A percentile compares a stretch with the other conserved stretches of the same genome.
Evolutionary conservation across 2,329 filamentous ascomycete species (phyloP).

Genomic region (Calonectria henricotiae): DNA sequence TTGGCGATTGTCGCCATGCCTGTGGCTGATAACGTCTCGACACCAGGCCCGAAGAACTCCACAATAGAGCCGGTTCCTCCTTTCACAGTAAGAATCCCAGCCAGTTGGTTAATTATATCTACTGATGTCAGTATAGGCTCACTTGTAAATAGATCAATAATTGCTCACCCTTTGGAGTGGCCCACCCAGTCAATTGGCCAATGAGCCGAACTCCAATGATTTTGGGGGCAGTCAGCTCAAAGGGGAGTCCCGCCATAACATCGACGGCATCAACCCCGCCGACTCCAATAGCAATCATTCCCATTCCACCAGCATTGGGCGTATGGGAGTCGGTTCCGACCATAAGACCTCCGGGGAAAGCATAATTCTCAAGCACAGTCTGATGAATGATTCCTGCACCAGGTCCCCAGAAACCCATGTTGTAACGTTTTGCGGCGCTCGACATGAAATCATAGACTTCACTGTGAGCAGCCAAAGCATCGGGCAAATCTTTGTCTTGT

Average conservation of each 20-base stretch:
- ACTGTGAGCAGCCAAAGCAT: constrained; percentile 95
- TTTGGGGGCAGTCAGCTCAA: constrained; percentile 98
- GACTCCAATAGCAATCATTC: constrained; percentile 95
- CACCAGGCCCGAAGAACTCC: constrained; percentile 83
- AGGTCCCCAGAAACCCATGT: constrained; percentile 99
- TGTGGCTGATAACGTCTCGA: constrained; percentile 79
- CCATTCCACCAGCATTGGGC: constrained; percentile 95
- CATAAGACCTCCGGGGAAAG: constrained; percentile 97
- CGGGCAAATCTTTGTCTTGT: constrained; percentile 91
- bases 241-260: constrained; percentile 96
- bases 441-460: constrained; percentile 99
- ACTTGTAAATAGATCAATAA: too few species aligned
- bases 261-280: constrained; percentile 99
- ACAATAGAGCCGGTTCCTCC: constrained; percentile 95
- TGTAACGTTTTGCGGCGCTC: constrained; percentile 91
- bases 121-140: constrained; percentile 30
- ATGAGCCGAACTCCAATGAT: constrained; percentile 97
- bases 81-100: constrained; percentile 97
- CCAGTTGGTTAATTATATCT: constrained; percentile 98
- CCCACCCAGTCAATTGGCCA: constrained; percentile 91
- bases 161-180: constrained; percentile 84
- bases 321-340: constrained; percentile 99
- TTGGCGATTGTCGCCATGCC: constrained; percentile 88
- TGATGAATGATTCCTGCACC: constrained; percentile 99
- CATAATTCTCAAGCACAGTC: constrained; percentile 98